Evolutionary conservation across 2,329 filamentous ascomycete species (phyloP), one percentile per base, ranked within the genome.

Genomic region (Nothopassalora personata): DNA sequence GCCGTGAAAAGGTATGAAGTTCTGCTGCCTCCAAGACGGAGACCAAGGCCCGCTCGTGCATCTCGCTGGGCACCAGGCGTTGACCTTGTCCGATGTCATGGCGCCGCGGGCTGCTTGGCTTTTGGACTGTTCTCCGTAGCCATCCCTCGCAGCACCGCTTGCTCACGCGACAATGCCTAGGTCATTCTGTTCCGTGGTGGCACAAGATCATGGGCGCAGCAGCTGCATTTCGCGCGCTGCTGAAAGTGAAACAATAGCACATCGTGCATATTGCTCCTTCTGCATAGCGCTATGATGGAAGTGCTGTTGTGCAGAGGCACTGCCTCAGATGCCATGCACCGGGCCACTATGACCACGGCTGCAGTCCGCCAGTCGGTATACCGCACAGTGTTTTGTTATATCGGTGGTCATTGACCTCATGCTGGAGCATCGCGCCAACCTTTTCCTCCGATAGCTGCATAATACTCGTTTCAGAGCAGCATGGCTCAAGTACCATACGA

Each of bases 1-100:
- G 5, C 11, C 10, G 15, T 9, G 5, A 13, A 43, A 43, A 6
- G 9, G 10, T 13, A 43, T 43, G 15, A 2, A 4, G 5, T 34
- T 34, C 8, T 34, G 8, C 11, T 34, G 31, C 31, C 1, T 53
- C 46, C 51, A 60, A 54, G 50, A 57, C 53, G 46, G 45, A 53
- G 45, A 55, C 54, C 54, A 60, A 60, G 51, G 43, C 27, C 54
- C 50, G 58, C 58, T 60, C 52, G 51, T 58, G 51, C 54, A 55
- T 57, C 43, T 39, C 47, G 34, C 36, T 28, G 52, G 34, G 31
- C n/a, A 31, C 48, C 47, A 50, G 50, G 28, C 39, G 50, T 30
- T 33, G 34, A 53, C 56, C 59, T 34, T 34, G 30, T 46, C 19
- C 54, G 51, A 51, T 55, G 54, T 58, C 59, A 60, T 52, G 45